These are phyloP conservation scores for Mycena haematopus DNA, from an alignment of 768 basidiomycete genomes.

Conservation along the genomic window DNA sequence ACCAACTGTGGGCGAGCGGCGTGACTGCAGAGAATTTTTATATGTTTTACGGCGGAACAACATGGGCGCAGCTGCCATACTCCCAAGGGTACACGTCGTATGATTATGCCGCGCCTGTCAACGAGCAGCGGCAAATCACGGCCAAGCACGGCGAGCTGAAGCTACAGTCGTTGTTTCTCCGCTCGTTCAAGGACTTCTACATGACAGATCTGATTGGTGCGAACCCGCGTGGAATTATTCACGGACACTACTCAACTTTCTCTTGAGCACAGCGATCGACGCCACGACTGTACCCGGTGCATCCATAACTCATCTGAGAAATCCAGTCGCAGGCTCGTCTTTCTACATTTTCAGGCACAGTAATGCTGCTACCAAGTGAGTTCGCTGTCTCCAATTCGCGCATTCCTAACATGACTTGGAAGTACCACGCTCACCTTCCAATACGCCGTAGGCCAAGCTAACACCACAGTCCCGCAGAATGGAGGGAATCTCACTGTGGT, in stretches of 20 bases:
- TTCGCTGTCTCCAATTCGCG: neutral
- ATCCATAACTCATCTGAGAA: conserved; percentile 54
- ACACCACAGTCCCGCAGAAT: conserved; percentile 44
- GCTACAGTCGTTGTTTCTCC: conserved; percentile 60
- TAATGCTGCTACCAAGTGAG: conserved; percentile 54
- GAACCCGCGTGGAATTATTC: conserved; percentile 34
- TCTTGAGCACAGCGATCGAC: conserved; percentile 28
- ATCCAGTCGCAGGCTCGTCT: conserved; percentile 52
- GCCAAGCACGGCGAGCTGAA: conserved; percentile 64
- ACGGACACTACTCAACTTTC: conserved; percentile 33
- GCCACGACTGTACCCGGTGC: conserved; percentile 32
- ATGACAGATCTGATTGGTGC: conserved; percentile 59
- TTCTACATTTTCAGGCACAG: conserved; percentile 62
- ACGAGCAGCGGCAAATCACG: conserved; percentile 57
- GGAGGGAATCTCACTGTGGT: conserved; percentile 46
- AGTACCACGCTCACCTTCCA: conserved; percentile 17
- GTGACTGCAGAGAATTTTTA: conserved; percentile 65
- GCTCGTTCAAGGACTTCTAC: conserved; percentile 59
- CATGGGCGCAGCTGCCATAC: conserved; percentile 25
- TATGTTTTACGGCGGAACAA: conserved; percentile 53
- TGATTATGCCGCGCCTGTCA: conserved; percentile 61
- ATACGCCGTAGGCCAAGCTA: conserved; percentile 19
- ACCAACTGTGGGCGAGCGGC: conserved; percentile 62
- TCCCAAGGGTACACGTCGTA: conserved; percentile 46
- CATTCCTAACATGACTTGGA: neutral